These are phyloP conservation scores for Penicillium sp. DNA, from an alignment of 2,329 filamentous ascomycete species.

Conservation along the genomic window DNA sequence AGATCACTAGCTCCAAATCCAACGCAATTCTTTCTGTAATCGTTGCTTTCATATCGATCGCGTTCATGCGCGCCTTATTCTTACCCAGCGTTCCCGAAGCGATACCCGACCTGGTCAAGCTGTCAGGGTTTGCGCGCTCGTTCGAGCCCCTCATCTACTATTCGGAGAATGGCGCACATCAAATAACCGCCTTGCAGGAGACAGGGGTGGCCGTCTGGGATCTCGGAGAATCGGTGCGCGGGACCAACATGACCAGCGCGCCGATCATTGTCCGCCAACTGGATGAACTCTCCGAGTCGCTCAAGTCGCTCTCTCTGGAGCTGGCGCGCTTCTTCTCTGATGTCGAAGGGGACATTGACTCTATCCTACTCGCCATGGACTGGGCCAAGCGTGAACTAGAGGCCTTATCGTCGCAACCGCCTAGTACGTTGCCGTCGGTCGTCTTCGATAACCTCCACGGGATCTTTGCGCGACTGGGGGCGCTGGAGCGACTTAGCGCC, in stretches of 20 bases:
- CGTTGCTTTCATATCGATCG: conserved; percentile 56
- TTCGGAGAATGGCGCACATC: conserved; percentile 75
- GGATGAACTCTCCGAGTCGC: conserved; percentile 73
- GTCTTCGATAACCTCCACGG: conserved; percentile 77
- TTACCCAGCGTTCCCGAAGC: conserved; percentile 58
- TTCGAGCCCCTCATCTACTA: conserved; percentile 94
- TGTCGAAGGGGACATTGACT: conserved; percentile 86
- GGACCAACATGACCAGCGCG: conserved; percentile 82
- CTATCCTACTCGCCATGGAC: conserved; percentile 89
- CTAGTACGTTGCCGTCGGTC: conserved; percentile 55
- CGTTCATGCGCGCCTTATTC: conserved; percentile 57
- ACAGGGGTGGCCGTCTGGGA: conserved; percentile 93
- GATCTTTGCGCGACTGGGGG: conserved; percentile 53
- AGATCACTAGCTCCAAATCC: conserved; percentile 60
- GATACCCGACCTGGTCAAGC: conserved; percentile 78
- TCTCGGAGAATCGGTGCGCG: conserved; percentile 77
- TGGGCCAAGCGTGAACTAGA: conserved; percentile 82
- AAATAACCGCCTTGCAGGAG: conserved; percentile 80
- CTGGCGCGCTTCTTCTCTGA: conserved; percentile 87
- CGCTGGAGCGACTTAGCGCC: conserved; percentile 33
- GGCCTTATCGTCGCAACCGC: conserved; percentile 55
- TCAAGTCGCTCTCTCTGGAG: conserved; percentile 75
- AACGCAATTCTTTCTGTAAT: conserved; percentile 57
- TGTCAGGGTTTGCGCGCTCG: conserved; percentile 77
- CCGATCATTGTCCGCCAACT: conserved; percentile 76